These are phyloP conservation scores for Sclerotinia glacialis DNA, from an alignment of 2,329 filamentous ascomycete species.

Conservation along the genomic window DNA sequence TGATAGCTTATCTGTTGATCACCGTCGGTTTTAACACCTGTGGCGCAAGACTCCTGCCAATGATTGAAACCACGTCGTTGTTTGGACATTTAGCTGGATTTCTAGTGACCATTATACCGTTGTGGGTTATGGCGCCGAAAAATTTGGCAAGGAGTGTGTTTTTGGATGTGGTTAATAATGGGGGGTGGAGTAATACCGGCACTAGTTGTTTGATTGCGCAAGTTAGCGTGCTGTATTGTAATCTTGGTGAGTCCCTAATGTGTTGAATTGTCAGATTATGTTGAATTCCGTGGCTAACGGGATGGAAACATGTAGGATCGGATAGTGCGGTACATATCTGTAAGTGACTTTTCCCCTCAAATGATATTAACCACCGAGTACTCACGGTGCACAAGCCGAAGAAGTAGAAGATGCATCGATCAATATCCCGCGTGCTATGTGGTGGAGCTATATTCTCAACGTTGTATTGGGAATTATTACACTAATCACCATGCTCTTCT, in stretches of 20 bases:
- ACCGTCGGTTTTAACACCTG: conserved; percentile 47
- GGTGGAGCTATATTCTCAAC: conserved; percentile 48
- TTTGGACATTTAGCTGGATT: conserved; percentile 47
- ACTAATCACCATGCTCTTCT: conserved; percentile 41
- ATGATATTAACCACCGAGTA: not conserved
- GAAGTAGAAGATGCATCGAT: conserved; percentile 49
- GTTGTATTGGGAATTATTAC: conserved; percentile 46
- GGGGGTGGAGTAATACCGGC: conserved; percentile 40
- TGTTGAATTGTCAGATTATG: not conserved
- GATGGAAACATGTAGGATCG: conserved; percentile 18
- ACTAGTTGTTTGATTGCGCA: conserved; percentile 42
- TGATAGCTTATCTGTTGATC: conserved; percentile 44
- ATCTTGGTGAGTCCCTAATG: conserved; percentile 34
- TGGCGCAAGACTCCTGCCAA: conserved; percentile 43
- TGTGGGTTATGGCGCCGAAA: conserved; percentile 39
- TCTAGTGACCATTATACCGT: conserved; percentile 44
- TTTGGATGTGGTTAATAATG: conserved; percentile 38
- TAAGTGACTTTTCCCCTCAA: not conserved
- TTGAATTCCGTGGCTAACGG: not conserved
- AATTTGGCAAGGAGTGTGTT: conserved; percentile 36
- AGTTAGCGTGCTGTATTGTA: conserved; percentile 35
- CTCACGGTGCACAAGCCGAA: conserved; percentile 39
- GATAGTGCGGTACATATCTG: conserved; percentile 42
- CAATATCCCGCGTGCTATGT: conserved; percentile 49
- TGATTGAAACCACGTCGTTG: conserved; percentile 46